Evolutionary conservation across 2,329 filamentous ascomycete genomes (phyloP).

Genomic region (Byssoonygena ceratinophila): DNA sequence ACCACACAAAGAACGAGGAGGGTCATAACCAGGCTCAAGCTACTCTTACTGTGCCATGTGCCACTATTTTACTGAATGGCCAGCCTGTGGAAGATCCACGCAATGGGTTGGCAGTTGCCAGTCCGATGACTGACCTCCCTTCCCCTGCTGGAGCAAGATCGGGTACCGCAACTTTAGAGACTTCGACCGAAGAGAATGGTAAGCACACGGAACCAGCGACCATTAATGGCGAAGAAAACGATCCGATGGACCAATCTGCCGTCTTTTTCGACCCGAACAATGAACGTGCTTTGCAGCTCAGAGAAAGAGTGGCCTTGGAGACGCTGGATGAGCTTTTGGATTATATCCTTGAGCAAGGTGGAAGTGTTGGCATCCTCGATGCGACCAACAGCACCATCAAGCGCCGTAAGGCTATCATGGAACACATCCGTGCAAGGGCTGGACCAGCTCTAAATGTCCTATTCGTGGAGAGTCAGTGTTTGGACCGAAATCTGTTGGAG

Average conservation of each 20-base stretch:
- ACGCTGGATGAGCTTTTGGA: constrained; percentile 86
- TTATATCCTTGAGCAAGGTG: constrained; percentile 70
- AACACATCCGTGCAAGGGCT: constrained; percentile 70
- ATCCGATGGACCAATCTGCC: constrained; percentile 73
- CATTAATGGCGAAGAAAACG: constrained; percentile 23
- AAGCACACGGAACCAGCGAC: constrained; percentile 13
- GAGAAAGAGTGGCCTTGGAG: constrained; percentile 84
- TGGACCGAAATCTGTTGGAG: constrained; percentile 73
- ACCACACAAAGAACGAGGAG: constrained; percentile 22
- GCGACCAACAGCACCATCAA: constrained; percentile 93
- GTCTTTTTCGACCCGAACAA: constrained; percentile 92
- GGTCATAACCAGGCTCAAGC: constrained; percentile 19
- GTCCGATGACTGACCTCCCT: constrained; percentile 11
- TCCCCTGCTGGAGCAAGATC: not conserved
- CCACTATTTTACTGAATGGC: constrained; percentile 51
- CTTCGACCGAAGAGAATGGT: not conserved
- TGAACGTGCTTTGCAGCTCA: constrained; percentile 64
- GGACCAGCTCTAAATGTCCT: constrained; percentile 78
- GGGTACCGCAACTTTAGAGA: constrained; percentile 6
- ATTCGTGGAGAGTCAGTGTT: constrained; percentile 90
- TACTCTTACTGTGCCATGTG: constrained; percentile 37
- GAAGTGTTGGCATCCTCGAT: constrained; percentile 88
- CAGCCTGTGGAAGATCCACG: constrained; percentile 32
- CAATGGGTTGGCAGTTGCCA: constrained; percentile 9
- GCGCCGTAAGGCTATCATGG: constrained; percentile 70